These are phyloP conservation scores for Alternaria brassicicola DNA, from an alignment of 2,329 filamentous ascomycete genomes.

Conservation along the genomic window DNA sequence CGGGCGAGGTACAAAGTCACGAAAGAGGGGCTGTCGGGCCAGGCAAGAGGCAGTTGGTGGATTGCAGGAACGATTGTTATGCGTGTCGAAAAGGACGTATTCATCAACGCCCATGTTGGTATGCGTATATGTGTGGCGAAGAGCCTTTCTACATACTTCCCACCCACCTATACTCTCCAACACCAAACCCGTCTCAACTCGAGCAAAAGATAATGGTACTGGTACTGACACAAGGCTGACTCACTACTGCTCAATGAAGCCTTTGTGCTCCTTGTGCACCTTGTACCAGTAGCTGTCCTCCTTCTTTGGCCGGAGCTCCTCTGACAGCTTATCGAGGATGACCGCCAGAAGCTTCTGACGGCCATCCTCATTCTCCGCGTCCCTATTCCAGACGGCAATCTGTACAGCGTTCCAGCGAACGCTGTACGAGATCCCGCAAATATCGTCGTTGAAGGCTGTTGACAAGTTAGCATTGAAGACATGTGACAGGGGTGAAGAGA, in stretches of 20 bases:
- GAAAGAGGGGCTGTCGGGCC: neutral
- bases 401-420: constrained; percentile 89
- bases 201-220: neutral
- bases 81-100: constrained; percentile 3
- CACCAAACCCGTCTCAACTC: neutral
- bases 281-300: constrained; percentile 76
- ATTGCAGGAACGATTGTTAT: neutral
- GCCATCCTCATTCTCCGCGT: constrained; percentile 78
- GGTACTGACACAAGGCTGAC: neutral
- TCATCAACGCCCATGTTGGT: constrained; percentile 3
- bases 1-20: neutral
- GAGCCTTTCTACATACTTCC: neutral
- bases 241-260: constrained; percentile 59
- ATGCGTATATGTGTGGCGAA: neutral
- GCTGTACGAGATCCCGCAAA: constrained; percentile 86
- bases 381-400: constrained; percentile 92
- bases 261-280: constrained; percentile 85
- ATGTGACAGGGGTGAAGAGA: neutral
- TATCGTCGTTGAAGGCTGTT: constrained; percentile 69
- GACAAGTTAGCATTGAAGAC: neutral
- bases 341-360: constrained; percentile 75
- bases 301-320: constrained; percentile 73
- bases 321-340: constrained; percentile 74
- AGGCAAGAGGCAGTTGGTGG: neutral
- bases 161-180: neutral